phyloP scores from a whole-genome alignment of 305 asterid species.

The Plantago rigida region DNA sequence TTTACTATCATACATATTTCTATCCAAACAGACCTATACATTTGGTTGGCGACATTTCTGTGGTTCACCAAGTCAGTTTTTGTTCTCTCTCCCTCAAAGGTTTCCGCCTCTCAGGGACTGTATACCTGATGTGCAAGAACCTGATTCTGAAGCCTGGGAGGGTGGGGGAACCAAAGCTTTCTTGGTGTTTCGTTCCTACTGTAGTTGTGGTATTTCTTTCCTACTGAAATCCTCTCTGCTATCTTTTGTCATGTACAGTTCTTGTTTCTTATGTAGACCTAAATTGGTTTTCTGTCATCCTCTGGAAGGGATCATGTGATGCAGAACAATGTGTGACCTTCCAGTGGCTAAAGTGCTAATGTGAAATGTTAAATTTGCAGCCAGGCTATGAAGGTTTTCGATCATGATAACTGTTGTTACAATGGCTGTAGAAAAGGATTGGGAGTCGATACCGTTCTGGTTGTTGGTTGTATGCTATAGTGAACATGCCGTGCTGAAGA shows the following conservation, averaged over 20 bases:
- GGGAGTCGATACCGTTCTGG: neutral
- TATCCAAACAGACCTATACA: neutral
- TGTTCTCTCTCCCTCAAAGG: slow-evolving; percentile 71
- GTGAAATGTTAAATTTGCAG: neutral
- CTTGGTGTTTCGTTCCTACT: slow-evolving; percentile 25
- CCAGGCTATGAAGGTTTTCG: neutral
- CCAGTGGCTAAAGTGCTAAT: neutral
- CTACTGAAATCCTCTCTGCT: neutral
- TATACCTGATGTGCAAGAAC: slow-evolving; percentile 19
- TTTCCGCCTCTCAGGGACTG: slow-evolving; percentile 29
- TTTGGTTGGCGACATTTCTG: neutral
- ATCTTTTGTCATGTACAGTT: neutral
- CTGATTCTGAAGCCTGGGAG: slow-evolving; percentile 27
- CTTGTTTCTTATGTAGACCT: neutral
- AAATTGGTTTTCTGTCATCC: neutral
- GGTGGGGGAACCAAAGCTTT: slow-evolving; percentile 35
- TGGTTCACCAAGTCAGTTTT: slow-evolving; percentile 32
- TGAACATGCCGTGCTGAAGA: neutral
- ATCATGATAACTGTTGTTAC: neutral
- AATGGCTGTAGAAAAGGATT: neutral
- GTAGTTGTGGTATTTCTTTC: neutral
- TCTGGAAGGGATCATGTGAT: neutral
- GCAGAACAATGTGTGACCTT: neutral
- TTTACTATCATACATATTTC: neutral
- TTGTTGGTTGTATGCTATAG: too few relatives aligned